A percentile compares a stretch with the other conserved stretches of the same genome.
These are phyloP conservation scores for Vickermania spadyakhi DNA, from an alignment of 208 protist species.

Conservation along the genomic window DNA sequence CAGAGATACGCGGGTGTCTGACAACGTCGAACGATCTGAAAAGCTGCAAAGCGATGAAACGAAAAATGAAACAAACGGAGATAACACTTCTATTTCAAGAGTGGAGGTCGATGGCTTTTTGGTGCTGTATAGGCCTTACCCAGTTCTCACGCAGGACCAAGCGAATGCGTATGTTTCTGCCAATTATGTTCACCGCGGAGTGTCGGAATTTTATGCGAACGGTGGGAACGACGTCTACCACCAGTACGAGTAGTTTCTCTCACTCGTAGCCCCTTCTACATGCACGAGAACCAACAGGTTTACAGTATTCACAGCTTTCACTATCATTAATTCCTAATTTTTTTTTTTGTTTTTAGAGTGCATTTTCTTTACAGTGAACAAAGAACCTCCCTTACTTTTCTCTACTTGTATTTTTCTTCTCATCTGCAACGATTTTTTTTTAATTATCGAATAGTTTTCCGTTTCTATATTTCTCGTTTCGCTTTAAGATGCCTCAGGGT, in stretches of 20 bases:
- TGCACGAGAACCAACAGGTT: neutral
- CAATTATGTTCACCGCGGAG: slow-evolving; percentile 66
- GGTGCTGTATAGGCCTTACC: slow-evolving; percentile 60
- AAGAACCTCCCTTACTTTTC: neutral
- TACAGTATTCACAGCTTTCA: neutral
- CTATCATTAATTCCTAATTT: neutral
- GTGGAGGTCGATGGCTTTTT: slow-evolving; percentile 52
- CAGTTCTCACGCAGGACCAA: slow-evolving; percentile 40
- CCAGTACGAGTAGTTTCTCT: slow-evolving; percentile 26
- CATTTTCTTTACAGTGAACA: too few relatives aligned
- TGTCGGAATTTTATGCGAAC: slow-evolving; percentile 67
- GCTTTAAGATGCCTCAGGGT: neutral
- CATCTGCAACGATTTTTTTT: too few relatives aligned
- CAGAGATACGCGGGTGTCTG: neutral
- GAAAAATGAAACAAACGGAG: neutral
- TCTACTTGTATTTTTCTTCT: too few relatives aligned
- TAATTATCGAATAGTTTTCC: too few relatives aligned
- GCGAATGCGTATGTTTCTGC: slow-evolving; percentile 58
- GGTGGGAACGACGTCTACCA: slow-evolving; percentile 59
- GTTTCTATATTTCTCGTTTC: too few relatives aligned
- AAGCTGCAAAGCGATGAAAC: neutral
- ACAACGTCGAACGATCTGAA: neutral
- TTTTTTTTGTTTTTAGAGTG: slow-evolving; percentile 5
- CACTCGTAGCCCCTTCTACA: neutral
- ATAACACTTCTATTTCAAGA: slow-evolving; percentile 2